Base-by-base conservation (phyloP, 108 stramenopile species). In the Nitzschia sp. region DNA sequence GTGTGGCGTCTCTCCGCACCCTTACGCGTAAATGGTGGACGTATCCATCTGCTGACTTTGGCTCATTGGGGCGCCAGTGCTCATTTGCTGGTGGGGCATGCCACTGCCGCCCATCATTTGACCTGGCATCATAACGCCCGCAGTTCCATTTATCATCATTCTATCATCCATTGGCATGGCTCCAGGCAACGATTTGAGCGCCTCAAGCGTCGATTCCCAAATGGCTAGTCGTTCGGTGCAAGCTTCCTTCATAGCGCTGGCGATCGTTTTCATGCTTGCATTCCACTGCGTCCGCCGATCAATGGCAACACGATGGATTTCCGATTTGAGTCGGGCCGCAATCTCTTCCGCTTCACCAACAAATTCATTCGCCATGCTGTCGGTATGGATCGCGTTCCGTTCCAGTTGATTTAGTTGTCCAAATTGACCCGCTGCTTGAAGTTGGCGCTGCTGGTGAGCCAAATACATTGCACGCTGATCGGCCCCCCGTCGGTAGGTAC, bases 331-430 rank as follows among this genome's bases (percentile, higher is more conserved):
- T 8, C 81, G 59, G 30, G 59, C 54, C 15, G 85, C 93, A 35
- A 94, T 79, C 38, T 88, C 84, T 54, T 94, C 88, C n/a, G 85
- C 85, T 74, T 90, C 86, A 45, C 67, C 72, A 8, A 70, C 77
- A 19, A 88, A 77, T 46, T 76, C 84, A 23, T 65, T 64, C 0
- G 92, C 89, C 38, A 84, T 55, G 30, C 75, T 76, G 57, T 93
- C 92, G 31, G 36, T 73, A 67, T 76, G 64, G 29, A 86, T 80
- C 15, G 92, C 89, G 33, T 84, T 77, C 54, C 74, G 73, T 71
- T 86, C 82, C 63, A 84, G 71, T 47, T 78, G 66, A 53, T 81
- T 79, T 68, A 91, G 54, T 9, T 77, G 71, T 19, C 82, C 78
- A 53, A 75, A 70, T 38, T 72, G 67, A 32, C 82, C 87, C 27